phyloP scores from a whole-genome alignment of 257 asterid species.

The Solanum gracilifrons region DNA sequence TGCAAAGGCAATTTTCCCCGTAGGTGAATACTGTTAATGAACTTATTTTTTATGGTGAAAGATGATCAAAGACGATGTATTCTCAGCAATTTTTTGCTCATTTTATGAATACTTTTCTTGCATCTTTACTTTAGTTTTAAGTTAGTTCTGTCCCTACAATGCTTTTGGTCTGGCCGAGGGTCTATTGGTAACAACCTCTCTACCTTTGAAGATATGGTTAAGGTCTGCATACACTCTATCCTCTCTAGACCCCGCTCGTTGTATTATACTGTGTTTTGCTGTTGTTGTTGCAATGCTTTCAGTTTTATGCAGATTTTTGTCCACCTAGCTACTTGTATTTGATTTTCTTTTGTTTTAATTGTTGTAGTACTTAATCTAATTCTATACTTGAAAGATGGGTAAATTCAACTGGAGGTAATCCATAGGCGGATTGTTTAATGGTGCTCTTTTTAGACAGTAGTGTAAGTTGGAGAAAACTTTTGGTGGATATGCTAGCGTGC shows the following conservation, averaged over 20 bases:
- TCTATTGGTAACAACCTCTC: not conserved
- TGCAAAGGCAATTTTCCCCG: not conserved
- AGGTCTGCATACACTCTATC: not conserved
- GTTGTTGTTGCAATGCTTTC: not conserved
- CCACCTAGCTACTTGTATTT: not conserved
- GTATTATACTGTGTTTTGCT: not conserved
- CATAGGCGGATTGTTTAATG: not conserved
- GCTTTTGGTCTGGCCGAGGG: not conserved
- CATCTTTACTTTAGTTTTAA: not conserved
- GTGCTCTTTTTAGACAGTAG: constrained; percentile 50
- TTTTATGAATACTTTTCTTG: not conserved
- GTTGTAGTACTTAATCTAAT: not conserved
- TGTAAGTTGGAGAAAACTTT: constrained; percentile 73
- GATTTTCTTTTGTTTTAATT: not conserved
- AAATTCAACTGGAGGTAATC: not conserved
- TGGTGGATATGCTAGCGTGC: constrained; percentile 80
- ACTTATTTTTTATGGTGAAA: not conserved
- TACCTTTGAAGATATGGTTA: not conserved
- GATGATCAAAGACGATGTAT: not conserved
- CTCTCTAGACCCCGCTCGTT: not conserved
- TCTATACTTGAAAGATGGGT: not conserved
- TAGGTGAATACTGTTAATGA: not conserved
- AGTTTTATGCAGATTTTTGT: not conserved
- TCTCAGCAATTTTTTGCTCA: not conserved
- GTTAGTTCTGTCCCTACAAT: not conserved